Base-by-base conservation (phyloP, 192 early-diverging fungal species). In the Rhizoclosmatium globosum region DNA sequence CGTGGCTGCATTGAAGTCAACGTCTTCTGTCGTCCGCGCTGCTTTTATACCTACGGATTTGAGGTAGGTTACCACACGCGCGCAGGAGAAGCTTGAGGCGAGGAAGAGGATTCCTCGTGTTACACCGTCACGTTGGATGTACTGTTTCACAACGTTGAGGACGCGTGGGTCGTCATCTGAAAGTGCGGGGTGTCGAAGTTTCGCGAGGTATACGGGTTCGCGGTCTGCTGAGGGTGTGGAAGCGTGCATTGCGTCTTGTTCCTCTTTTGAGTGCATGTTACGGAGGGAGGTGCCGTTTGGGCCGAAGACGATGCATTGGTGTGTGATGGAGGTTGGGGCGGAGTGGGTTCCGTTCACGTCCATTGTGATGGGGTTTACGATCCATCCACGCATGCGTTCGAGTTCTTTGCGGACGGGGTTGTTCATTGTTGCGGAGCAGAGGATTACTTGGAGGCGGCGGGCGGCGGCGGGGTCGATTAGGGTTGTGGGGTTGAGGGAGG, bases 381-480 rank as follows among this genome's bases (percentile, higher is more conserved):
- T 71, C 86, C 85, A 87, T 66, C 84, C 53, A 59, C 82, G 77
- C 83, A 85, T 62, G 1, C 79, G 31, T 4, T 60, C 31, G 2
- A 93, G 79, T 78, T 87, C 91, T 57, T 87, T 65, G 9, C 92
- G 86, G 15, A 93, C 74, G 2, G 85, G 82, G 31, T 88, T 85
- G 79, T 95, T 95, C 53, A 95, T 74, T 6, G 94, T 95, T 4
- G 94, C 94, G 0, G 92, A 93, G 13, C 88, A 86, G 0, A 89
- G 79, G 19, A 95, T 76, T 4, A 93, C 69, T 57, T 93, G 93
- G 13, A 84, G 59, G 4, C 79, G 31, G n/a, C 68, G 71, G 31
- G 47, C 66, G 43, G 65, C 48, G 17, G 76, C 73, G 38, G 73
- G 21, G 44, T 74, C 73, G 21, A 71, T 39, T 13, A 57, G 15